phyloP scores from a whole-genome alignment of 495 filamentous ascomycete species.

The Daldinia vernicosa region DNA sequence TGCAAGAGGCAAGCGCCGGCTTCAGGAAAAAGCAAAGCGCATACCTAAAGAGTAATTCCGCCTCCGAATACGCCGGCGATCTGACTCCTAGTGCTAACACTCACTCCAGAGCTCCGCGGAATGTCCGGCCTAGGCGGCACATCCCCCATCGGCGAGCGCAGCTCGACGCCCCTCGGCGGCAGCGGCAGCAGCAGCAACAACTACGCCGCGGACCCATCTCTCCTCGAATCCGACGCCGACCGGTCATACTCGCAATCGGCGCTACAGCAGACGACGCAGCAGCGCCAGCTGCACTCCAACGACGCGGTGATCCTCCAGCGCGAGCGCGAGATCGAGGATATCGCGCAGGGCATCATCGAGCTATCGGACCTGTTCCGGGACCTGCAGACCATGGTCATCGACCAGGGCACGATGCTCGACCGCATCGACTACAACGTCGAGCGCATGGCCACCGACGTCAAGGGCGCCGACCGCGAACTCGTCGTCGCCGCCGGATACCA shows the following conservation, averaged over 20 bases:
- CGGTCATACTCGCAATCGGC: conserved; percentile 90
- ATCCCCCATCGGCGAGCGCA: conserved; percentile 53
- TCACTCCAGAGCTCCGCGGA: conserved; percentile 77
- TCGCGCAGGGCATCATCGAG: conserved; percentile 97
- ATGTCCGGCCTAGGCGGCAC: conserved; percentile 62
- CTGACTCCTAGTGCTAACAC: conserved; percentile 11
- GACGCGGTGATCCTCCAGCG: conserved; percentile 89
- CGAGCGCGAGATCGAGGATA: conserved; percentile 96
- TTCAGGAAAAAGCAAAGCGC: conserved; percentile 97
- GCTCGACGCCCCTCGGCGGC: conserved; percentile 65
- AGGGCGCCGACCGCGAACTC: conserved; percentile 90
- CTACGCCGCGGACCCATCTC: conserved; percentile 77
- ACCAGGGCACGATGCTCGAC: conserved; percentile 97
- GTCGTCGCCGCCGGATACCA: conserved; percentile 88
- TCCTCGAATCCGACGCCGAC: conserved; percentile 90
- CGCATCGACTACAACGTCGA: conserved; percentile 99
- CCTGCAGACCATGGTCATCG: conserved; percentile 94
- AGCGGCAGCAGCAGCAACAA: conserved; percentile 64
- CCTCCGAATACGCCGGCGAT: not conserved
- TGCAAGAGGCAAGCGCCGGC: conserved; percentile 90
- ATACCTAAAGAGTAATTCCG: conserved; percentile 83
- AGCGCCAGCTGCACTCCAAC: conserved; percentile 75
- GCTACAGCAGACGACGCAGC: conserved; percentile 72
- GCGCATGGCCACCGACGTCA: conserved; percentile 86
- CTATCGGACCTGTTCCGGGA: conserved; percentile 96